Evolutionary conservation across 1,284 basidiomycete genomes (phyloP).

Genomic region (Leccinum solheimii): DNA sequence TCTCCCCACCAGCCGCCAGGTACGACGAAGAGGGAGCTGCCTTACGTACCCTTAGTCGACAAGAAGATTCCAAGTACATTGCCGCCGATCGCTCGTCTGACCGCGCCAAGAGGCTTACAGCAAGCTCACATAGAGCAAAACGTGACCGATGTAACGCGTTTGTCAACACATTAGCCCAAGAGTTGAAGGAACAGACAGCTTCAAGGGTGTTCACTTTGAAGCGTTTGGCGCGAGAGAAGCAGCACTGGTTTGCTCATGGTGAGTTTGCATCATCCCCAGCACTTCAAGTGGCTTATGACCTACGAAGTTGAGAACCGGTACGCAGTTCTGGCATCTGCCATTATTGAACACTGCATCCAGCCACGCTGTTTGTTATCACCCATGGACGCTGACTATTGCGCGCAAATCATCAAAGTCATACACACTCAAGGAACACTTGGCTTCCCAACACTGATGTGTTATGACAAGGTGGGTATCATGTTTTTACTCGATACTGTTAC

Average conservation of each 20-base stretch:
- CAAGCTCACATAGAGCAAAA: conserved; percentile 55
- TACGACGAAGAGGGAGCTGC: conserved; percentile 70
- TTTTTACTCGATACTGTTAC: not conserved
- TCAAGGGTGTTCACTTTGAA: conserved; percentile 73
- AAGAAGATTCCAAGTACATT: conserved; percentile 59
- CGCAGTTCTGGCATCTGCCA: conserved; percentile 52
- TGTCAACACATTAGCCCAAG: conserved; percentile 56
- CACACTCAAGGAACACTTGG: conserved; percentile 85
- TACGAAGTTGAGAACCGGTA: conserved; percentile 48
- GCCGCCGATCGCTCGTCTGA: conserved; percentile 67
- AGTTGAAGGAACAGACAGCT: conserved; percentile 75
- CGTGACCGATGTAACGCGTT: conserved; percentile 64
- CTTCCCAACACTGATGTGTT: conserved; percentile 85
- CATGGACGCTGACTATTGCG: conserved; percentile 94
- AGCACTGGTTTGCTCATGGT: conserved; percentile 86
- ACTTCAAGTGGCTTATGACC: conserved; percentile 13
- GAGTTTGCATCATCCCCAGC: conserved; percentile 25
- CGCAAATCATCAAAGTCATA: conserved; percentile 86
- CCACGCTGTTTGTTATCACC: conserved; percentile 91
- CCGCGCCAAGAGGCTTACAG: conserved; percentile 53
- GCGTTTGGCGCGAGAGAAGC: conserved; percentile 78
- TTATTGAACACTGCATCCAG: conserved; percentile 91
- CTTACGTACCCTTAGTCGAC: conserved; percentile 57
- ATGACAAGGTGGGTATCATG: conserved; percentile 67
- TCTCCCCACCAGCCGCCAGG: conserved; percentile 66